Evolutionary conservation across 1,139 yeast species (phyloP).

Genomic region (Geotrichum bryndzae): DNA sequence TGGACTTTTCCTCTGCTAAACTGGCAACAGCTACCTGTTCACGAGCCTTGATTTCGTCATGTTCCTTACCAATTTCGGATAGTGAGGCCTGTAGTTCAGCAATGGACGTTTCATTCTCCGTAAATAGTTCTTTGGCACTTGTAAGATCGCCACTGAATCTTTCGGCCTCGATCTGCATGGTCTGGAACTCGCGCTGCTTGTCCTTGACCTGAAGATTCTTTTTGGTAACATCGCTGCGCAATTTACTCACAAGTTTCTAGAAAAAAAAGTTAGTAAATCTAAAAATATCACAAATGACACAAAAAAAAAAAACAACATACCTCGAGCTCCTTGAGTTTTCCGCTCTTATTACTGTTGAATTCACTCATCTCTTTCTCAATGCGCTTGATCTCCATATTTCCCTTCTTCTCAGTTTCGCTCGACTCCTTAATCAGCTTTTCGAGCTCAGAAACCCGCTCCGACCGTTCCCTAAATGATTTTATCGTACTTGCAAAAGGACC

Average conservation of each 20-base stretch:
- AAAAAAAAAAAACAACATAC: conserved; percentile 41
- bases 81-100: conserved; percentile 41
- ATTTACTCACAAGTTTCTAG: conserved; percentile 12
- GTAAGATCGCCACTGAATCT: conserved; percentile 56
- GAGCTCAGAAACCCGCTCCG: conserved; percentile 46
- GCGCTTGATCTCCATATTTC: conserved; percentile 43
- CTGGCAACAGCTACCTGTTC: conserved; percentile 40
- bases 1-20: conserved; percentile 58
- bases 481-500: conserved; percentile 54
- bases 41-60: conserved; percentile 32
- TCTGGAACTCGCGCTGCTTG: conserved; percentile 53
- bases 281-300: conserved; percentile 2
- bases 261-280: conserved; percentile 3
- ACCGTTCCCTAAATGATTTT: conserved; percentile 46
- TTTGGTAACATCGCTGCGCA: conserved; percentile 23
- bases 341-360: conserved; percentile 71
- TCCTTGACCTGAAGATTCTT: conserved; percentile 44
- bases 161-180: conserved; percentile 64
- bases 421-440: conserved; percentile 39
- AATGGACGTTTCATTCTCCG: conserved; percentile 36
- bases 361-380: conserved; percentile 79
- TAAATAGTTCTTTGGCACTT: conserved; percentile 40
- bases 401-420: conserved; percentile 29
- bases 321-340: conserved; percentile 66
- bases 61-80: conserved; percentile 29